Evolutionary conservation across 1,284 basidiomycete species (phyloP).

Genomic region (Cutaneotrichosporon curvatum): DNA sequence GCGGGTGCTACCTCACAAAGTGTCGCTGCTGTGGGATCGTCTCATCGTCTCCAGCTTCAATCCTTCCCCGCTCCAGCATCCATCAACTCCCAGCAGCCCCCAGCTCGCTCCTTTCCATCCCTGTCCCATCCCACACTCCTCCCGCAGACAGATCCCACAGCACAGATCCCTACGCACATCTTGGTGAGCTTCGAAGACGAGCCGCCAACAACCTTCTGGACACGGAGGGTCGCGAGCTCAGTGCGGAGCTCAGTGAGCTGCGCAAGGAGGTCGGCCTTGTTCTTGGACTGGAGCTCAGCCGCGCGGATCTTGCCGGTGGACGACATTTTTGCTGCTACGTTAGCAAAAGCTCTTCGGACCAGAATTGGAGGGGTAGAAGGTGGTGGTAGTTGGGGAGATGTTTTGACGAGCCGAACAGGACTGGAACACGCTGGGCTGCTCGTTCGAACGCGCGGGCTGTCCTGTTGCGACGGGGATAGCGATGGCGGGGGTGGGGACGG

Average conservation of each 20-base stretch:
- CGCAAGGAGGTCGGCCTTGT: slow-evolving; percentile 94
- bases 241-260: slow-evolving; percentile 92
- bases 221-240: slow-evolving; percentile 87
- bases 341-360: neutral
- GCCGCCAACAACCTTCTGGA: slow-evolving; percentile 97
- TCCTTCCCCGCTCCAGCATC: neutral
- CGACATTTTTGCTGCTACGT: slow-evolving; percentile 29
- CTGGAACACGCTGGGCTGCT: too few relatives aligned
- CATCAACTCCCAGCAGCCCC: neutral
- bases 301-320: slow-evolving; percentile 68
- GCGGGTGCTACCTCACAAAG: neutral
- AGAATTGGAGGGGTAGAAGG: too few relatives aligned
- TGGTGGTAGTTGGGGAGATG: too few relatives aligned
- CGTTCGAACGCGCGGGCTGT: too few relatives aligned
- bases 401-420: too few relatives aligned
- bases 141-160: neutral
- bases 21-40: neutral
- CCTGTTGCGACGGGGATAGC: too few relatives aligned
- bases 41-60: neutral
- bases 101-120: neutral
- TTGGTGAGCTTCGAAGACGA: slow-evolving; percentile 93
- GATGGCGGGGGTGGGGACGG: too few relatives aligned
- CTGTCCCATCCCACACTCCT: neutral
- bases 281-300: slow-evolving; percentile 97
- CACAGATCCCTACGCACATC: slow-evolving; percentile 77